phyloP scores from a whole-genome alignment of 768 basidiomycete species.

The Mycena crocata region DNA sequence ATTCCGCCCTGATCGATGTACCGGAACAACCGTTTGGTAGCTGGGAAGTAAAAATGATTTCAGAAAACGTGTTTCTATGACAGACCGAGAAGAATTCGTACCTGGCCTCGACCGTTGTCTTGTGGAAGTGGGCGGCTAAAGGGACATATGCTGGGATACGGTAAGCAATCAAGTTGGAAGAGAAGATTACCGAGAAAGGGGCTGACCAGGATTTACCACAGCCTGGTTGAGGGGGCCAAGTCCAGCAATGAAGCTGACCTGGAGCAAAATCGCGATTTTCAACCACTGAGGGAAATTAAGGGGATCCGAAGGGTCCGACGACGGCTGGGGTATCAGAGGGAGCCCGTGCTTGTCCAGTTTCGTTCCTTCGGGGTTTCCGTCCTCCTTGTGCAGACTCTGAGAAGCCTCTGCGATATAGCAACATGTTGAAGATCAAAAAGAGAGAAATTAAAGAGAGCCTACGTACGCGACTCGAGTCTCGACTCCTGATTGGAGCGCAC shows the following conservation, averaged over 20 bases:
- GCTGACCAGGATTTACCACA: slow-evolving; percentile 34
- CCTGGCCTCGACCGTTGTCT: slow-evolving; percentile 36
- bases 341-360: slow-evolving; percentile 39
- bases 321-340: slow-evolving; percentile 42
- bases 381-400: slow-evolving; percentile 25
- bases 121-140: slow-evolving; percentile 36
- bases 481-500: slow-evolving; percentile 13
- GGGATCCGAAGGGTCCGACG: slow-evolving; percentile 38
- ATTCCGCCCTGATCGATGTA: not conserved
- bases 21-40: slow-evolving; percentile 33
- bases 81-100: not conserved
- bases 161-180: not conserved
- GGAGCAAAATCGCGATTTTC: slow-evolving; percentile 35
- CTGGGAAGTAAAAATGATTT: slow-evolving; percentile 7
- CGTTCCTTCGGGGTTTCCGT: not conserved
- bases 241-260: slow-evolving; percentile 33
- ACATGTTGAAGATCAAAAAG: not conserved
- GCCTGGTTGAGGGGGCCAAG: slow-evolving; percentile 36
- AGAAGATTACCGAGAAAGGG: not conserved
- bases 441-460: not conserved
- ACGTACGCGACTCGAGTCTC: slow-evolving; percentile 29
- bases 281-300: slow-evolving; percentile 38
- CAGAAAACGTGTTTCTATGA: not conserved
- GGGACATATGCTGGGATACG: slow-evolving; percentile 35
- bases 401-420: too few relatives aligned